Conservation (phyloP, 805 yeast genomes). For the Cyberlindnera galapagoensis region DNA sequence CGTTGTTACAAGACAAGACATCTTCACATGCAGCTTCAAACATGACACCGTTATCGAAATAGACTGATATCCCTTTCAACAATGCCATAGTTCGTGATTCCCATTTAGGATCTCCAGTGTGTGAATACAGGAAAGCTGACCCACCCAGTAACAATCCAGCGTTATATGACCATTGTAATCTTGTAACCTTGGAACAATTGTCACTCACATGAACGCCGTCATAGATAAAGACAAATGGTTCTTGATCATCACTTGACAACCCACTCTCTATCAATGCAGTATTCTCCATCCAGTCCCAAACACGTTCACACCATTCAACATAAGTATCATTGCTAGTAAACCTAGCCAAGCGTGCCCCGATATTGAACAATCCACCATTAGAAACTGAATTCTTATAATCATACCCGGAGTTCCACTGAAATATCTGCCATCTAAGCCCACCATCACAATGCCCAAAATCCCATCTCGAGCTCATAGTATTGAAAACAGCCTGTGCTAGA, state of each 20-base stretch:
- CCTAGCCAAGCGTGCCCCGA: slow-evolving; percentile 82
- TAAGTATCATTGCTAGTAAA: slow-evolving; percentile 72
- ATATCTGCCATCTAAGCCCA: slow-evolving; percentile 95
- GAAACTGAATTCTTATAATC: slow-evolving; percentile 87
- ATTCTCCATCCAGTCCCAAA: slow-evolving; percentile 75
- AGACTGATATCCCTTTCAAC: slow-evolving; percentile 47
- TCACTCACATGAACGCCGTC: slow-evolving; percentile 51
- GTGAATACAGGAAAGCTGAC: slow-evolving; percentile 60
- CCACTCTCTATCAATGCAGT: slow-evolving; percentile 30
- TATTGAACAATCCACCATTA: slow-evolving; percentile 84
- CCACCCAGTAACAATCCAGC: slow-evolving; percentile 63
- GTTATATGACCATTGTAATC: slow-evolving; percentile 59
- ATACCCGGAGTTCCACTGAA: slow-evolving; percentile 89
- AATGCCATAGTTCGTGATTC: slow-evolving; percentile 45
- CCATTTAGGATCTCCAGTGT: slow-evolving; percentile 48
- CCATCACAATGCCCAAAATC: slow-evolving; percentile 79
- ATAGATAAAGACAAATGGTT: no score
- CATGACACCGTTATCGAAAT: slow-evolving; percentile 52
- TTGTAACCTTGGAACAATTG: slow-evolving; percentile 43
- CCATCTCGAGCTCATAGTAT: slow-evolving; percentile 90
- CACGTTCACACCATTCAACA: slow-evolving; percentile 63
- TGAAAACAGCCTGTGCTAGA: slow-evolving; percentile 83
- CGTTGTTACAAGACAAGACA: slow-evolving; percentile 58
- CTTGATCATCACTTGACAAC: slow-evolving; percentile 27
- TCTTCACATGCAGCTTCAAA: slow-evolving; percentile 84